Evolutionary conservation across 768 basidiomycete genomes (phyloP), one percentile per base, ranked within the genome.

Genomic region (Porpolomopsis calyptriformis): DNA sequence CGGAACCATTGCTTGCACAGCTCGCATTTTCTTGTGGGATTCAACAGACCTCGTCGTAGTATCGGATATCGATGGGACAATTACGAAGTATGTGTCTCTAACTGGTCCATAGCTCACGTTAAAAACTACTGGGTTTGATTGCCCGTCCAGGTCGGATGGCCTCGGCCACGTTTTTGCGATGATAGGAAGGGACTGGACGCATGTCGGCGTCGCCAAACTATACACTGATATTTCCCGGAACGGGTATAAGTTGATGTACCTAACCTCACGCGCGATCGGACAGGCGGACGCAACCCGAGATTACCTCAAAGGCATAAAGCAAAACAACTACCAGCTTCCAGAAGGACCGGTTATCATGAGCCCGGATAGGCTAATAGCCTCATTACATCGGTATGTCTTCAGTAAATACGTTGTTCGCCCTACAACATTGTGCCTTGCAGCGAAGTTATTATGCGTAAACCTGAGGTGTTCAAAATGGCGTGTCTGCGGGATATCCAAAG

Each of bases 401-500:
- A n/a, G n/a, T n/a, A n/a, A n/a, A n/a, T n/a, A n/a, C n/a, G n/a
- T n/a, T n/a, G n/a, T n/a, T n/a, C n/a, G n/a, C n/a, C n/a, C n/a
- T n/a, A n/a, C n/a, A n/a, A n/a, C n/a, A n/a, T n/a, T n/a, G n/a
- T n/a, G n/a, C n/a, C n/a, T n/a, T n/a, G n/a, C n/a, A 96, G 93
- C 3, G 96, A 99, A 66, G 94, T 99, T 12, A 94, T 99, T 57
- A 87, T 98, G 85, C 83, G 93, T 29, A 97, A 98, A 63, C 96
- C 96, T 0, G 96, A 99, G 59, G 77, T 98, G n/a, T 99, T 99
- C 76, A 99, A 99, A n/a, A 99, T 99, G 96, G 92, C 94, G 1
- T 97, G 93, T 65, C 66, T 98, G 48, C 76, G 92, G 35, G 96
- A 98, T 64, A 94, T 98, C 45, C 88, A 88, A 53, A 72, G 91